Evolutionary conservation across 2,329 filamentous ascomycete genomes (phyloP).

Genomic region (Penicillium sp.): DNA sequence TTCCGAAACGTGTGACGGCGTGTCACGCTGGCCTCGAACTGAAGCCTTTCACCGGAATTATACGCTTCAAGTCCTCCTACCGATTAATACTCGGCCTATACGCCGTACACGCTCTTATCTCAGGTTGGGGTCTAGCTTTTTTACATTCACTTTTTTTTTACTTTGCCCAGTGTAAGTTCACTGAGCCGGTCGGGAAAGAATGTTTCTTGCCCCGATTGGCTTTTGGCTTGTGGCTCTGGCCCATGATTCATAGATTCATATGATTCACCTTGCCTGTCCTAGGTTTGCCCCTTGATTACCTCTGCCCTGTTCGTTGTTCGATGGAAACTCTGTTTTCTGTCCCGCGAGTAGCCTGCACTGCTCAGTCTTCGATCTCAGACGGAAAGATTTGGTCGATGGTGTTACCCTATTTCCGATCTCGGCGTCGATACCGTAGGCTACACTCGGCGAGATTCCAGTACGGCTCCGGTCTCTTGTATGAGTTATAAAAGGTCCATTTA

Average conservation of each 20-base stretch:
- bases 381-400: no score
- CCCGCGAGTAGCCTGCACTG: not conserved
- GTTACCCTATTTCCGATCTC: not conserved
- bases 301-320: not conserved
- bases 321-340: not conserved
- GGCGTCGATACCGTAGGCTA: not conserved
- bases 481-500: not conserved
- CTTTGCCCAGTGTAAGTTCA: not conserved
- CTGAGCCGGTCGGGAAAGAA: not conserved
- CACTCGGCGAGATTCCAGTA: not conserved
- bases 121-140: not conserved
- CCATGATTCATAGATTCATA: not conserved
- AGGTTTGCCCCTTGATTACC: not conserved
- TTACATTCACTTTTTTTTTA: not conserved
- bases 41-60: not conserved
- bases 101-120: not conserved
- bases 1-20: not conserved
- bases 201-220: constrained; percentile 9
- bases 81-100: not conserved
- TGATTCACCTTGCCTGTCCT: constrained; percentile 5
- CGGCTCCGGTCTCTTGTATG: not conserved
- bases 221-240: not conserved
- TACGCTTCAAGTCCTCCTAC: not conserved
- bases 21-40: not conserved
- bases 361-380: not conserved